Evolutionary conservation across 345 rosid species (phyloP), one percentile per base, ranked within the genome.

Genomic region (Xanthoceras sorbifolium): DNA sequence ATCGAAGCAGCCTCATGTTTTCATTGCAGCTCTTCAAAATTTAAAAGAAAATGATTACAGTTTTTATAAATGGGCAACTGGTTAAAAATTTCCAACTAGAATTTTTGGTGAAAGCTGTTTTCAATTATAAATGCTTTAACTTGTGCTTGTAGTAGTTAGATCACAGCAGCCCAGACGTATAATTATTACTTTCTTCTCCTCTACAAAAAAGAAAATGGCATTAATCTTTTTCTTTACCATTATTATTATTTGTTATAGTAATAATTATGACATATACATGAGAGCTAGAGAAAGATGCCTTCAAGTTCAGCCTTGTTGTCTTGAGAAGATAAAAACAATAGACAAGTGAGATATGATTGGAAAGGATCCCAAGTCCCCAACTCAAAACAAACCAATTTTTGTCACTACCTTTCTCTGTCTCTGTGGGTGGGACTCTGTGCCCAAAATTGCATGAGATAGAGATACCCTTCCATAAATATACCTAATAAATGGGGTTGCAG

Each of bases 301-400:
- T 6, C 4, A 52, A 20, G 15, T 52, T 20, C 22, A 10, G 48
- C n/a, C 8, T 14, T 14, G 12, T 48, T 29, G 65, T 71, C 38
- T 59, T 59, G 66, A 72, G 55, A 72, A 38, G 32, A 59, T 26
- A 72, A 36, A 62, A 22, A 71, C 75, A 34, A 71, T 34, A 32
- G 64, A 54, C 64, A 34, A 71, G 50, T 55, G 64, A 71, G 64
- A 71, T 71, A 34, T 55, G 65, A 71, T 71, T 60, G 64, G 65
- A 34, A 55, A 36, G 63, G 48, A 71, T 23, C n/a, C 42, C 26
- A 70, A 64, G 62, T 22, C 6, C 28, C 11, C 1, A 54, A 54
- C 62, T 57, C 62, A 22, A 22, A 57, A 57, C 62, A 22, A 57
- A 32, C 26, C 64, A 6, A 23, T 22, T 7, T 59, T 26, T 55